Evolutionary conservation across 257 asterid species (phyloP), one percentile per base, ranked within the genome.

Genomic region (Fraxinus anomala): DNA sequence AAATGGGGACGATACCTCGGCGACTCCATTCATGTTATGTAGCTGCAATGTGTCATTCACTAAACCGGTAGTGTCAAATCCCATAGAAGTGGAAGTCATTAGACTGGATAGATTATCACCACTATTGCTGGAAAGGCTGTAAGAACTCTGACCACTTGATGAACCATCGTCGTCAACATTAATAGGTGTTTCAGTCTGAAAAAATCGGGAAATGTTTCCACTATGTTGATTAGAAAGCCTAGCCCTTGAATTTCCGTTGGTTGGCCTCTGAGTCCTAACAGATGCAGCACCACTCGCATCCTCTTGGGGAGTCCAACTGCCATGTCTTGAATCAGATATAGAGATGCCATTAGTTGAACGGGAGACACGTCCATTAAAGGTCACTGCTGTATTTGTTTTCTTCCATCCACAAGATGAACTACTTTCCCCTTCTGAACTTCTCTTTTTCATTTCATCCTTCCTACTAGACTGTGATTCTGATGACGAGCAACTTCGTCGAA

Each of bases 341-440:
- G 89, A 84, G 78, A 84, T 66, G 30, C 96, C 90, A 72, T 77
- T 82, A 47, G 83, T 74, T 19, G 89, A 84, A 68, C 72, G 84
- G 2, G 70, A 67, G 39, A 17, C 67, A 68, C 56, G 84, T n/a
- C 83, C 81, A 49, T 76, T 86, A 39, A 33, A 31, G 61, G 75
- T 68, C 19, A 81, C 71, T 16, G 77, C 54, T 13, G 74, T 76
- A 14, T 44, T 72, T 9, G 37, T 68, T 83, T 79, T 77, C 79
- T 86, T 86, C 77, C 89, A 91, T 77, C 80, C 73, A 61, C 69
- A 54, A 66, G 92, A 83, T 7, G 81, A 83, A 77, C 91, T 87
- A 77, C 86, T 90, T 84, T 87, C 97, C 61, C 89, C 85, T 77
- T 85, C 97, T 5, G 86, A 77, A 72, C 76, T 83, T 82, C 87